Evolutionary conservation across 2,329 filamentous ascomycete genomes (phyloP).

Genomic region (Paraphaeosphaeria minitans): DNA sequence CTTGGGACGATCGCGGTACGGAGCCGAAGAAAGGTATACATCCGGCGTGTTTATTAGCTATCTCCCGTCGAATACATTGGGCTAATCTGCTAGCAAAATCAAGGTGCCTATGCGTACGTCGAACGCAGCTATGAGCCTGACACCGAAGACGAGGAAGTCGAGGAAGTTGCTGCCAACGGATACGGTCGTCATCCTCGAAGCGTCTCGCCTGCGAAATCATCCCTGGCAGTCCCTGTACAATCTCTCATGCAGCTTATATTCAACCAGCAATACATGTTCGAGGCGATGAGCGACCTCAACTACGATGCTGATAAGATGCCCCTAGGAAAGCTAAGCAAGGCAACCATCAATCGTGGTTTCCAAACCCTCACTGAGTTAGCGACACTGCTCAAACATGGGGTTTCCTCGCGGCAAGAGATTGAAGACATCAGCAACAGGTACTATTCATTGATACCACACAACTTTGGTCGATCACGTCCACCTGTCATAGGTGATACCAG

Average conservation of each 20-base stretch:
- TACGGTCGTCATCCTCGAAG: conserved; percentile 37
- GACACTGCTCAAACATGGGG: conserved; percentile 63
- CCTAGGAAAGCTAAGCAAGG: conserved; percentile 81
- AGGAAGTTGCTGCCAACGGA: conserved; percentile 28
- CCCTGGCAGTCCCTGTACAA: conserved; percentile 65
- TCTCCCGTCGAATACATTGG: not conserved
- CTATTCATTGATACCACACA: conserved; percentile 82
- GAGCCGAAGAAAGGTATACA: conserved; percentile 58
- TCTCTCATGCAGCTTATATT: conserved; percentile 81
- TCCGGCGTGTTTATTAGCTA: conserved; percentile 46
- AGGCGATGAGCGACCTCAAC: conserved; percentile 68
- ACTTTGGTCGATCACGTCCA: conserved; percentile 74
- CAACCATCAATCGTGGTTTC: conserved; percentile 76
- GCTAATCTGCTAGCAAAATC: not conserved
- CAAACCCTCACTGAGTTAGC: conserved; percentile 77
- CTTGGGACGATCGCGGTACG: conserved; percentile 56
- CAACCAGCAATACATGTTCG: conserved; percentile 73
- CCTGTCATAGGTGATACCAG: conserved; percentile 65
- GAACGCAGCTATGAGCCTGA: conserved; percentile 78
- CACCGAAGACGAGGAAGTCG: conserved; percentile 56
- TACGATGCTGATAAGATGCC: conserved; percentile 79
- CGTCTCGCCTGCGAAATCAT: conserved; percentile 51
- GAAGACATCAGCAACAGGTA: conserved; percentile 76
- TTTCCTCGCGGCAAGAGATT: conserved; percentile 57
- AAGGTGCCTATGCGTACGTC: conserved; percentile 70